Base-by-base conservation (phyloP, 2,329 filamentous ascomycete species). In the Ceratocystis diversiconidia region DNA sequence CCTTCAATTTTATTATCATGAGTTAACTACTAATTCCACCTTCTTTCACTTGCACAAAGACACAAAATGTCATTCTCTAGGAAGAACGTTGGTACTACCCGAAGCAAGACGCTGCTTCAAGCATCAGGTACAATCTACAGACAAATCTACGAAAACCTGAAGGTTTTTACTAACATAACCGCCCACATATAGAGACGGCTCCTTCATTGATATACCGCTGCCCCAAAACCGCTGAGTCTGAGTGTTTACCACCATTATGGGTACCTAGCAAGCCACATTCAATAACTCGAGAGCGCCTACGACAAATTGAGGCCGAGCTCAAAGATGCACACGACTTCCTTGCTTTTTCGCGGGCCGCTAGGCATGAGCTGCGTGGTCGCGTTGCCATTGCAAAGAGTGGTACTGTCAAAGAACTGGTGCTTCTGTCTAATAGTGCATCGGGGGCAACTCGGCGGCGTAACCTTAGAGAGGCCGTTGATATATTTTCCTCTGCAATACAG, bases 361-460 rank as follows among this genome's bases (percentile, higher is more conserved):
- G 28, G 17, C 32, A 5, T 7, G 63, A 64, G 30, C 63, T 64
- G 32, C 44, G 41, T 7, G 52, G 52, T n/a, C 63, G 36, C 1
- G n/a, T 64, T 10, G 63, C 59, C 8, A 64, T 64, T 22, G 63
- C 43, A n/a, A 25, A 44, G 25, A 43, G 55, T 52, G 44, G 63
- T 1, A 55, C 59, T 32, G 5, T 17, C 0, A 28, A n/a, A 8
- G 63, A 64, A 5, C 48, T 64, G 8, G 28, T 46, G 7, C 22
- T 60, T 17, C n/a, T 64, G 50, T 64, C 52, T 1, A 52, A 41
- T 19, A 64, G 63, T 25, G 63, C 63, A 25, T 60, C 63, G 41
- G 28, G 32, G 5, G 63, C 63, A 19, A 64, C 63, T 32, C 48
- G 55, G 3, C 50, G 41, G 10, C 63, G 63, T 44, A 59, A 64